These are phyloP conservation scores for Auriculariales sp. DNA, from an alignment of 768 basidiomycete genomes.

Conservation along the genomic window DNA sequence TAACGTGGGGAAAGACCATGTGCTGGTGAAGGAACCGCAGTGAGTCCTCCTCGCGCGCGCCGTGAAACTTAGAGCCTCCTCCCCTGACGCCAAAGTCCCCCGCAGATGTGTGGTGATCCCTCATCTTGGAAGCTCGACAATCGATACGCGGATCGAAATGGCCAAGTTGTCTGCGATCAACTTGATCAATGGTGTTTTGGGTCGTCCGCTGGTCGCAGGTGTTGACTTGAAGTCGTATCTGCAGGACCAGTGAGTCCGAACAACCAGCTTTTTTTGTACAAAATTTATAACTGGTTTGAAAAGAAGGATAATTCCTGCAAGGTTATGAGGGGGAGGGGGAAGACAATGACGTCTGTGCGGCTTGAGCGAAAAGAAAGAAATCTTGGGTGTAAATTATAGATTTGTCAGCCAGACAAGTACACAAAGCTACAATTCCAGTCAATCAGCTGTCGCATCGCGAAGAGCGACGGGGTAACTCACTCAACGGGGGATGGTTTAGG, in stretches of 20 bases:
- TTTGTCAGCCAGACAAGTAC: too few relatives aligned
- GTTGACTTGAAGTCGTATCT: slow-evolving; percentile 15
- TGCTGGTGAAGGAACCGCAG: slow-evolving; percentile 64
- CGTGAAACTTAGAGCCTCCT: background rate
- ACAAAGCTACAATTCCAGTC: too few relatives aligned
- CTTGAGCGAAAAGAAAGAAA: too few relatives aligned
- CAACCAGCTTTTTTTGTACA: too few relatives aligned
- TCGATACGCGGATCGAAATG: slow-evolving; percentile 75
- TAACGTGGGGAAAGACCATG: slow-evolving; percentile 52
- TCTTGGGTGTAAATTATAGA: too few relatives aligned
- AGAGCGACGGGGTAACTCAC: too few relatives aligned
- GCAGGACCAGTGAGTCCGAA: background rate
- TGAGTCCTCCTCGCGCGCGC: slow-evolving; percentile 18
- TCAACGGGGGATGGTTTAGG: too few relatives aligned
- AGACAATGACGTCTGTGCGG: too few relatives aligned
- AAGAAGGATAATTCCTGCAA: too few relatives aligned
- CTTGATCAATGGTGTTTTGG: slow-evolving; percentile 40
- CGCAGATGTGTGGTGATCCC: slow-evolving; percentile 68
- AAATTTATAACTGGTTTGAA: too few relatives aligned
- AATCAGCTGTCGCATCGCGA: too few relatives aligned
- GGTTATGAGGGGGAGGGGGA: too few relatives aligned
- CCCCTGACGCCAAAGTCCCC: background rate
- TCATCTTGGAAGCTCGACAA: slow-evolving; percentile 83
- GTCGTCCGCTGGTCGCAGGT: slow-evolving; percentile 40
- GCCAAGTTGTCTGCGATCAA: slow-evolving; percentile 61